Percentiles rank a stretch among this genome's conserved stretches.
Conservation (phyloP, 2,329 filamentous ascomycete species). For the Leptographium radiaticola region DNA sequence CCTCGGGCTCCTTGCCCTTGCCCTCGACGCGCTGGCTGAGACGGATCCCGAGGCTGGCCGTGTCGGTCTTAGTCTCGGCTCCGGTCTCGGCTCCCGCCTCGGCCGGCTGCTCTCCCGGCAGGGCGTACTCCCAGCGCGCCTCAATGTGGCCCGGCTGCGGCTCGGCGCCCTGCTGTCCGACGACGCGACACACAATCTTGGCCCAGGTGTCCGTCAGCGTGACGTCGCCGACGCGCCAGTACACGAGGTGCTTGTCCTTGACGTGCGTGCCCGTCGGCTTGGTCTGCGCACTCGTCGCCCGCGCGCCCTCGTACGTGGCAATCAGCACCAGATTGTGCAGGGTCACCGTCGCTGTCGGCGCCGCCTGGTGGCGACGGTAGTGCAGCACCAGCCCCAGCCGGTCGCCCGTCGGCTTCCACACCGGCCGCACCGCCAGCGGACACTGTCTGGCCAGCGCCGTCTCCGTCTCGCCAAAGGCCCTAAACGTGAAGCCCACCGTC, state of each 20-base stretch:
- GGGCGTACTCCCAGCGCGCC: conserved; percentile 29
- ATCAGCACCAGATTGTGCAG: conserved; percentile 64
- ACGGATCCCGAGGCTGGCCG: conserved; percentile 47
- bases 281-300: conserved; percentile 55
- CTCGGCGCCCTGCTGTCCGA: conserved; percentile 16
- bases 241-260: conserved; percentile 63
- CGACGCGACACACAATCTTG: conserved; percentile 74
- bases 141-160: conserved; percentile 60
- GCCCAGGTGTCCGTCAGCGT: conserved; percentile 36
- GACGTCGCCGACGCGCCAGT: conserved; percentile 70
- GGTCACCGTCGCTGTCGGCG: conserved; percentile 21
- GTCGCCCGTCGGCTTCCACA: conserved; percentile 72
- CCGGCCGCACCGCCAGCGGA: conserved; percentile 59
- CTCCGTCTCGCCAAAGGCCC: conserved; percentile 57
- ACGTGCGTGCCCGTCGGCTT: conserved; percentile 71
- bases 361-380: conserved; percentile 64
- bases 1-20: conserved; percentile 38
- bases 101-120: conserved; percentile 38
- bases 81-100: conserved; percentile 43
- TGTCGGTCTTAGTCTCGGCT: too few relatives aligned
- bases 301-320: conserved; percentile 54
- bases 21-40: conserved; percentile 33
- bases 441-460: conserved; percentile 40
- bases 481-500: conserved; percentile 83
- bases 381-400: conserved; percentile 78